phyloP scores from a whole-genome alignment of 148 eudicot genomes.

The Rhododendron ovatum region DNA sequence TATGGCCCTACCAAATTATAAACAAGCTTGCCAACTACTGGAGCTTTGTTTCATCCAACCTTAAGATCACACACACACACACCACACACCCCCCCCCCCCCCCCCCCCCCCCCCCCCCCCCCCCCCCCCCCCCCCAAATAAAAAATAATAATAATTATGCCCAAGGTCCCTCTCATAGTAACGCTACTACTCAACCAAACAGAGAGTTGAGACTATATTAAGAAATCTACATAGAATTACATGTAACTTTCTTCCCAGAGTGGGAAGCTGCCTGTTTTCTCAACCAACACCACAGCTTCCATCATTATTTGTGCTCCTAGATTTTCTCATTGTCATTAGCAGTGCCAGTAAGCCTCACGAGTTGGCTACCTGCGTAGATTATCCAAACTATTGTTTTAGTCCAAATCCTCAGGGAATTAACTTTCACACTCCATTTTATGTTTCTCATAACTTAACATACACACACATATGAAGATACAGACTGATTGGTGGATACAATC shows the following conservation, averaged over 20 bases:
- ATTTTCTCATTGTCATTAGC: background rate
- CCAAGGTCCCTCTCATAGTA: background rate
- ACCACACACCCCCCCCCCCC: no score
- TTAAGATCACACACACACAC: background rate
- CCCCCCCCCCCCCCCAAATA: no score
- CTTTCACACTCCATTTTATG: background rate
- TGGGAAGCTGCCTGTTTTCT: background rate
- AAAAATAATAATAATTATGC: background rate
- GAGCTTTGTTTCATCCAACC: background rate
- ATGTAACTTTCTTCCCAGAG: background rate
- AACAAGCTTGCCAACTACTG: background rate
- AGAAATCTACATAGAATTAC: background rate
- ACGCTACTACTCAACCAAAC: background rate
- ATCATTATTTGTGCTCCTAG: background rate
- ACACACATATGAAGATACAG: background rate
- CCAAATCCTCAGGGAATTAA: background rate
- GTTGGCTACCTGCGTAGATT: background rate
- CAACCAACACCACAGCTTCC: background rate
- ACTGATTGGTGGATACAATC: background rate
- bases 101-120: background rate
- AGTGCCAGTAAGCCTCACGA: background rate
- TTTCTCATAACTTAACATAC: background rate
- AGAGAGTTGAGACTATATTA: background rate
- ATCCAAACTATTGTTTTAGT: background rate
- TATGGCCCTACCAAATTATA: no score